A percentile compares a stretch with the other conserved stretches of the same genome.
phyloP scores from a whole-genome alignment of 805 yeast genomes.

The Ogataea angusta region DNA sequence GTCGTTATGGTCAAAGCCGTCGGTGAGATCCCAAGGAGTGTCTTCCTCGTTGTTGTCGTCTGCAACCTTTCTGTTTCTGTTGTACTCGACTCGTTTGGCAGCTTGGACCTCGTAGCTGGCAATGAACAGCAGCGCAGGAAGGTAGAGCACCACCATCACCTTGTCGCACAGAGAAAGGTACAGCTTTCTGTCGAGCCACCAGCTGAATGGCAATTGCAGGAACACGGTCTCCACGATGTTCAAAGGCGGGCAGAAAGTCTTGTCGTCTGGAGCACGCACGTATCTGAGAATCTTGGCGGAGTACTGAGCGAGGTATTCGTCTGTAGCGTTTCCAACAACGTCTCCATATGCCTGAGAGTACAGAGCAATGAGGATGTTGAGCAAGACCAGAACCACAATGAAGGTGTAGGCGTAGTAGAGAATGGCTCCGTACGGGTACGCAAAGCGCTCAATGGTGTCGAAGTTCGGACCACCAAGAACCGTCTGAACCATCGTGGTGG shows the following conservation, averaged over 20 bases:
- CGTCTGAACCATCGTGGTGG: constrained; percentile 64
- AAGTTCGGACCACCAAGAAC: constrained; percentile 75
- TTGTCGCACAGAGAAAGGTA: constrained; percentile 43
- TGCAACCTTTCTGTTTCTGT: constrained; percentile 56
- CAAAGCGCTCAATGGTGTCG: constrained; percentile 64
- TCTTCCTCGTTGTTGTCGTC: constrained; percentile 81
- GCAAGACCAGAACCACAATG: constrained; percentile 66
- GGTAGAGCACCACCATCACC: constrained; percentile 63
- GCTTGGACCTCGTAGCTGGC: constrained; percentile 61
- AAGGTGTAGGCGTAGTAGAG: constrained; percentile 77
- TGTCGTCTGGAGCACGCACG: constrained; percentile 84
- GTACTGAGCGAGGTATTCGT: constrained; percentile 80
- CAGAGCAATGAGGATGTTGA: constrained; percentile 81
- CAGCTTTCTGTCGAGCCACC: constrained; percentile 32
- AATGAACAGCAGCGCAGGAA: constrained; percentile 61
- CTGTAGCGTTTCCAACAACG: constrained; percentile 77
- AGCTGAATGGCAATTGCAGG: constrained; percentile 42
- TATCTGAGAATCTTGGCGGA: constrained; percentile 82
- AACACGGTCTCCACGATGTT: constrained; percentile 65
- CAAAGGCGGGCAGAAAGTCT: constrained; percentile 82
- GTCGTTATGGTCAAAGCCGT: constrained; percentile 54
- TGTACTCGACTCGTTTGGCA: constrained; percentile 70
- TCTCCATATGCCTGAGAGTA: constrained; percentile 81
- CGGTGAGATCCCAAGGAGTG: constrained; percentile 79
- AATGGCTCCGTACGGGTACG: constrained; percentile 82